Evolutionary conservation across 2,329 filamentous ascomycete genomes (phyloP), one percentile per base, ranked within the genome.

Genomic region (Helicocarpus griseus): DNA sequence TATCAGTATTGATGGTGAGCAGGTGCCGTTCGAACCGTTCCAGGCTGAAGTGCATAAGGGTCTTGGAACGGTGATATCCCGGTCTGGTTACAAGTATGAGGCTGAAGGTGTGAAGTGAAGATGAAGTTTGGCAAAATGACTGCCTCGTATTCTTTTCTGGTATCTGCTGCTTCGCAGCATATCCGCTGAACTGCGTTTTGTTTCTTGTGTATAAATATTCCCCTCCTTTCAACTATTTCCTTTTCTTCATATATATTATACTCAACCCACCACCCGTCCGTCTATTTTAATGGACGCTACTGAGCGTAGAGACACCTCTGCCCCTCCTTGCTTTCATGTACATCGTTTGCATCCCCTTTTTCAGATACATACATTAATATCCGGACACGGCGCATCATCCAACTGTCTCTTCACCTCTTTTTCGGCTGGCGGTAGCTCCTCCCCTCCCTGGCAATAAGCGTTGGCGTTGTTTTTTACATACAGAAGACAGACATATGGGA

Each of bases 1-100:
- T 66, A 94, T 98, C 65, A 94, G 89, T 65, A 89, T 98, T 57
- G 93, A 97, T 63, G 93, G 93, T 35, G 93, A 98, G 70, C 78
- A 80, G 50, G 77, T 95, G 2, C 86, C 89, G 0, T 97, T 95
- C 65, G 85, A 85, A 60, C 86, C 88, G 0, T 94, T 96, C 65
- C 93, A 98, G 72, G 88, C 84, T 2, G 93, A 98, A 70, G 77
- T 96, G 5, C 89, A 96, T 66, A 79, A 75, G 49, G 86, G 85
- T 0, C 73, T 98, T 22, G 93, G 88, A 1, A 88, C 86, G 3
- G 86, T 91, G n/a, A 73, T 97, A 56, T 88, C 87, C 47, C 88
- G 85, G 69, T 80, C 75, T 26, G 86, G 79, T 2, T 75, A 82
- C 54, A 70, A 78, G 51, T 95, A 89, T 65, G 89, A 95, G 64